Evolutionary conservation across 1,139 yeast species (phyloP).

Genomic region (Yamadazyma membranifaciens): DNA sequence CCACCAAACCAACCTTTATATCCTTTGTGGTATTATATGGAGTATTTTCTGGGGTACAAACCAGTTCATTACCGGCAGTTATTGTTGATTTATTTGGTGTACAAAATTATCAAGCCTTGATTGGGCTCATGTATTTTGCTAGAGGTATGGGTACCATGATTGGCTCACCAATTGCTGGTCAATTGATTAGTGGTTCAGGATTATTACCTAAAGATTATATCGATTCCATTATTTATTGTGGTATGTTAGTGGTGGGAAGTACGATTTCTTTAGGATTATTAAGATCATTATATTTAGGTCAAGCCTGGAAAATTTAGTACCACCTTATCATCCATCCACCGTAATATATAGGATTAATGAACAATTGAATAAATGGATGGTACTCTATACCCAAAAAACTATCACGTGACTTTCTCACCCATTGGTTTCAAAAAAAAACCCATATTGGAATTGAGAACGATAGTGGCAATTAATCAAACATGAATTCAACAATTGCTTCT

Average conservation of each 20-base stretch:
- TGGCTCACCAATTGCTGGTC: slow-evolving; percentile 36
- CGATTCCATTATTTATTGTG: slow-evolving; percentile 26
- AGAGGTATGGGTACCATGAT: slow-evolving; percentile 31
- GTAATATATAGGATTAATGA: too few species aligned
- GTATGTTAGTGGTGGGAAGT: slow-evolving; percentile 21
- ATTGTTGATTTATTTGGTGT: slow-evolving; percentile 38
- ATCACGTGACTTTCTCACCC: too few species aligned
- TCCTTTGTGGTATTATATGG: slow-evolving; percentile 40
- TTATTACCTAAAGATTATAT: slow-evolving; percentile 18
- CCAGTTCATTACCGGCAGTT: slow-evolving; percentile 38
- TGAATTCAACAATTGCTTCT: slow-evolving; percentile 52
- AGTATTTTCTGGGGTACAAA: slow-evolving; percentile 36
- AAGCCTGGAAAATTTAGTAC: not conserved
- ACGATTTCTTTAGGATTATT: not conserved
- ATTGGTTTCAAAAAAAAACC: not conserved
- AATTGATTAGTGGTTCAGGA: slow-evolving; percentile 20
- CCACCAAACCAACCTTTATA: slow-evolving; percentile 26
- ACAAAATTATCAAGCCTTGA: slow-evolving; percentile 25
- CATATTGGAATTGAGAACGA: slow-evolving; percentile 1
- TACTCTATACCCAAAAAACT: too few species aligned
- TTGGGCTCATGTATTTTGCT: slow-evolving; percentile 27
- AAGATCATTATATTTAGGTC: not conserved
- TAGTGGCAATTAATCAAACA: slow-evolving; percentile 11
- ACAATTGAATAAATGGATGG: too few species aligned
- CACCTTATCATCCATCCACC: too few species aligned